Conservation (phyloP, 2,329 filamentous ascomycete species). For the Fusarium scirpi region DNA sequence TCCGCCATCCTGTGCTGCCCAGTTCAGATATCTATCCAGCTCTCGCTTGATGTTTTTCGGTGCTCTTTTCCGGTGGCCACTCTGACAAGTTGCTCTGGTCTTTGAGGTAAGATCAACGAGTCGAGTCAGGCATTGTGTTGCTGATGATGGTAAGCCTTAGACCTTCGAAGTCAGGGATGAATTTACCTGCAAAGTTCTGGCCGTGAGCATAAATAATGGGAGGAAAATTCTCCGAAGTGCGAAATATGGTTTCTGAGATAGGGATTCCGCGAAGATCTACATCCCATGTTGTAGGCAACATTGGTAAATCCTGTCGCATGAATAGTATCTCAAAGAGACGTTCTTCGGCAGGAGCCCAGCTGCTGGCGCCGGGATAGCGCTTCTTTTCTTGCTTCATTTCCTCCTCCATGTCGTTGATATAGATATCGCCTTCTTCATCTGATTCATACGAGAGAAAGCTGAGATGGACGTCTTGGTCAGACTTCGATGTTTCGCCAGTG, state of each 20-base stretch:
- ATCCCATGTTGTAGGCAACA: constrained; percentile 57
- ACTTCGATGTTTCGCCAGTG: constrained; percentile 13
- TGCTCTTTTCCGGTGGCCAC: constrained; percentile 50
- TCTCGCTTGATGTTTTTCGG: constrained; percentile 51
- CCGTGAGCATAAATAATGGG: constrained; percentile 55
- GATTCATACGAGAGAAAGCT: constrained; percentile 19
- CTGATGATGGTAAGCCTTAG: constrained; percentile 45
- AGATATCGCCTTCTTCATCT: constrained; percentile 22
- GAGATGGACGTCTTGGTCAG: constrained; percentile 8
- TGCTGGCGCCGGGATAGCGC: constrained; percentile 57
- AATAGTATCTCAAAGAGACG: constrained; percentile 58
- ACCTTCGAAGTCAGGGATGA: neutral
- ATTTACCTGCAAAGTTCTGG: constrained; percentile 54
- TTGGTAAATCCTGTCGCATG: constrained; percentile 55
- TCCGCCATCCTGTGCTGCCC: constrained; percentile 57
- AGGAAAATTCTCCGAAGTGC: constrained; percentile 47
- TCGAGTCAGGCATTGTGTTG: constrained; percentile 54
- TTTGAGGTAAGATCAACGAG: constrained; percentile 56
- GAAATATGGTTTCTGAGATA: constrained; percentile 54
- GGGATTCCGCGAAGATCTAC: constrained; percentile 57
- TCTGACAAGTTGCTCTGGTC: constrained; percentile 53
- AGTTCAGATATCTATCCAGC: constrained; percentile 53
- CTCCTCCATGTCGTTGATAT: constrained; percentile 31
- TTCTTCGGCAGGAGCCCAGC: constrained; percentile 65
- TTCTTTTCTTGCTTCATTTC: constrained; percentile 60